Evolutionary conservation across 306 rosid genomes (phyloP).

Genomic region (Quercus mongolica): DNA sequence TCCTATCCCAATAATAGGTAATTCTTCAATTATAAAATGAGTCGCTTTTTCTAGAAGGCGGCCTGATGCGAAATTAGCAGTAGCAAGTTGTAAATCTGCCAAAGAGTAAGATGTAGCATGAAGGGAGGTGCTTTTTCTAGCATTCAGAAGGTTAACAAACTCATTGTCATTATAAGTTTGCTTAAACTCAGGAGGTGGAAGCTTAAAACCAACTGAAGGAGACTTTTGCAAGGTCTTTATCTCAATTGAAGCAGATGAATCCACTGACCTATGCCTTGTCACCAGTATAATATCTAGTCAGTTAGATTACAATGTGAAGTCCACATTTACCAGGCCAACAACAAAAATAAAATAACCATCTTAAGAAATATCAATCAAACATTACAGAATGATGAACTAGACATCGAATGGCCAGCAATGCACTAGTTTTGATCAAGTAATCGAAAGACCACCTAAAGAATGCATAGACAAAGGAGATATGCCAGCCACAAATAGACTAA

Average conservation of each 20-base stretch:
- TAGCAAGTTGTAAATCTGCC: conserved; percentile 61
- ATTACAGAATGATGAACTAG: not conserved
- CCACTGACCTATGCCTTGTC: conserved; percentile 38
- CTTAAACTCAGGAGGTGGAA: conserved; percentile 40
- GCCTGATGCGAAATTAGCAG: conserved; percentile 56
- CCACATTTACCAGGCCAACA: not conserved
- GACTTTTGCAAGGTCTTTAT: conserved; percentile 41
- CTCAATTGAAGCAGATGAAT: conserved; percentile 52
- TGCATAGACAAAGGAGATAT: not conserved
- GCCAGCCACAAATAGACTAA: not conserved
- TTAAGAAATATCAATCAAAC: not conserved
- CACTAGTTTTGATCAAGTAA: not conserved
- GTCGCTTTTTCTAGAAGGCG: conserved; percentile 38
- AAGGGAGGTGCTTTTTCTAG: conserved; percentile 59
- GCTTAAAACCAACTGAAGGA: conserved; percentile 42
- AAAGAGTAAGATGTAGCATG: conserved; percentile 35
- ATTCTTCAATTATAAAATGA: no score
- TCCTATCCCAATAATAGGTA: no score
- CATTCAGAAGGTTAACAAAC: conserved; percentile 48
- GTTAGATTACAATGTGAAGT: conserved; percentile 7
- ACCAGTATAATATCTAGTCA: conserved; percentile 28
- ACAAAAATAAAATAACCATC: not conserved
- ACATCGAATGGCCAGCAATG: not conserved
- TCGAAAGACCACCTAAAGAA: not conserved
- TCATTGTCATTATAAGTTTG: conserved; percentile 54